Evolutionary conservation across 805 yeast genomes (phyloP).

Genomic region (Lipomyces orientalis): DNA sequence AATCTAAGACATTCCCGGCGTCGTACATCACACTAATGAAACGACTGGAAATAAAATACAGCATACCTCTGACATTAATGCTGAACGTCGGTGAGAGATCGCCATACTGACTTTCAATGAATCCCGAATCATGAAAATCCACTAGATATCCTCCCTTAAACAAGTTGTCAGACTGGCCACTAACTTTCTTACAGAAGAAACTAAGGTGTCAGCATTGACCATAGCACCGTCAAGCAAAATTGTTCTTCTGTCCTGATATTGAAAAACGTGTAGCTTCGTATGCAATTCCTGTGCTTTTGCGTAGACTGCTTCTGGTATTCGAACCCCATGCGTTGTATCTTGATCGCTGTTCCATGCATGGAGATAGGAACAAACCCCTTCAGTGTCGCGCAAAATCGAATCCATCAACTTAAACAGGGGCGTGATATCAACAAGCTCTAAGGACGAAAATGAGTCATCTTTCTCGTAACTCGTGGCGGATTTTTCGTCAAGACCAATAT

Average conservation of each 20-base stretch:
- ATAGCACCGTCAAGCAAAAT: constrained; percentile 1
- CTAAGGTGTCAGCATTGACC: background rate
- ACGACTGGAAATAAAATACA: background rate
- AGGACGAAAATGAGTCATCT: background rate
- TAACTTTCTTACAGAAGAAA: background rate
- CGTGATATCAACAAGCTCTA: constrained; percentile 1
- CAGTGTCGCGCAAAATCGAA: background rate
- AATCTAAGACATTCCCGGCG: background rate
- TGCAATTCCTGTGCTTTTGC: background rate
- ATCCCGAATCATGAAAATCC: background rate
- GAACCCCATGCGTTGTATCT: background rate
- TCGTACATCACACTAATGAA: background rate
- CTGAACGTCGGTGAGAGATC: background rate
- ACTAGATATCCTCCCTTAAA: background rate
- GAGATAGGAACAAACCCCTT: background rate
- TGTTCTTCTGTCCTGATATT: background rate
- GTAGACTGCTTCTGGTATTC: background rate
- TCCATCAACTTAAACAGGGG: background rate
- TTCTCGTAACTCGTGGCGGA: background rate
- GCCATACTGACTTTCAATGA: background rate
- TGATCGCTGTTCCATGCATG: background rate
- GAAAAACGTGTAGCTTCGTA: background rate
- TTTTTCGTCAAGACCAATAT: background rate
- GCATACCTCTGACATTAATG: background rate
- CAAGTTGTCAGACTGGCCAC: background rate